Evolutionary conservation across 345 rosid species (phyloP).

Genomic region (Trapa bicornis): DNA sequence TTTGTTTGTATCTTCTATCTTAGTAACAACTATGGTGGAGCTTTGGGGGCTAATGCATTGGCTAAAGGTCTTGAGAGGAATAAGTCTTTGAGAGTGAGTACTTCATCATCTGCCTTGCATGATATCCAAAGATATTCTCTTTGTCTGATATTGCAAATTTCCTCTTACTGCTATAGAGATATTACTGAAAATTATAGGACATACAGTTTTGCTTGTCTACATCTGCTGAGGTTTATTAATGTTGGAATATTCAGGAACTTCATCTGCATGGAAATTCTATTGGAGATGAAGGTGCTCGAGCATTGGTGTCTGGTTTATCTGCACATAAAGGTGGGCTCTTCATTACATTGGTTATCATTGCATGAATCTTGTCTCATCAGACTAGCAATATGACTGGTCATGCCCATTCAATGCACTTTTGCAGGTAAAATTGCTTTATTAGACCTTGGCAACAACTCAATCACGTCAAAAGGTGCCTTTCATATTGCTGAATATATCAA

Average conservation of each 20-base stretch:
- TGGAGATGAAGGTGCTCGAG: constrained; percentile 90
- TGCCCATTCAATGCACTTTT: not conserved
- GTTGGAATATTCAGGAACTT: constrained; percentile 54
- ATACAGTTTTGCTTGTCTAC: constrained; percentile 1
- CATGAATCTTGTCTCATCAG: not conserved
- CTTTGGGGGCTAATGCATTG: constrained; percentile 90
- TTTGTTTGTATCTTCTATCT: constrained; percentile 12
- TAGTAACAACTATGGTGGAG: constrained; percentile 96
- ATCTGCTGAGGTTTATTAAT: not conserved
- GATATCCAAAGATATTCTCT: not conserved
- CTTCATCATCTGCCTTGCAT: constrained; percentile 5
- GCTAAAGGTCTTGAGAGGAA: constrained; percentile 86
- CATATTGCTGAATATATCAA: constrained; percentile 73
- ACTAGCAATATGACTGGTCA: not conserved
- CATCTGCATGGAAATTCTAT: constrained; percentile 88
- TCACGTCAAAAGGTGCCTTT: constrained; percentile 70
- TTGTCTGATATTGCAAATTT: not conserved
- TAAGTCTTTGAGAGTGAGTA: constrained; percentile 62
- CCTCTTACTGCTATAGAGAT: not conserved
- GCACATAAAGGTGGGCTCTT: constrained; percentile 56
- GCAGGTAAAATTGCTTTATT: constrained; percentile 24
- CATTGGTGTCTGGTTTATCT: constrained; percentile 72
- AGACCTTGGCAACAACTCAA: constrained; percentile 90
- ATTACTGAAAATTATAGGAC: not conserved
- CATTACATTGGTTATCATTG: constrained; percentile 5